Evolutionary conservation across 352 stramenopile genomes (phyloP), one percentile per base, ranked within the genome.

Genomic region (Salisapilia sapeloensis): DNA sequence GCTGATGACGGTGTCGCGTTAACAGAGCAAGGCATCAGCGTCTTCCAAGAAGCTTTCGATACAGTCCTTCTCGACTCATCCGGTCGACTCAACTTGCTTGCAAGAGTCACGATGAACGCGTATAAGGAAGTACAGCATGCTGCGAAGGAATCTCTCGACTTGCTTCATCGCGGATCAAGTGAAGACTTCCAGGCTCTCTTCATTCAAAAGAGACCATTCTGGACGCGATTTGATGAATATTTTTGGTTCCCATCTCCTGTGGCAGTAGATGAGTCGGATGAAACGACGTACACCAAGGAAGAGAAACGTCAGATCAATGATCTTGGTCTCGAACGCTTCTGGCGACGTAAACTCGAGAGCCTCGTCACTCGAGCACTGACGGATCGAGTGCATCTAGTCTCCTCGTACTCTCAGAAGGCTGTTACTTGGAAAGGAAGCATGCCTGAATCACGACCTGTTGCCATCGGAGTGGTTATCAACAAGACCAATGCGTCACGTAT

Each of bases 181-280:
- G 63, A 86, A 28, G 66, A 69, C 32, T 91, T 91, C 35, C 60
- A 58, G n/a, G 49, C 54, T 22, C 43, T 91, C 0, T 91, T 91
- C 33, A 83, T 91, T 45, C 61, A 78, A 40, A 80, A 77, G 40
- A 67, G 69, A 30, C 50, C 63, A 25, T 82, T 91, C 35, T 91
- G 70, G 66, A 78, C 64, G 8, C 50, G 69, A 2, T 92, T 87
- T 30, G 77, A 92, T 48, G 67, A 90, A 48, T 92, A 75, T 46
- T 80, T 76, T 35, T 89, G 64, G 61, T 63, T 92, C 27, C 72
- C 71, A 4, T 53, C 64, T 0, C 52, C 69, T 21, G 17, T 34
- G 10, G 34, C 52, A 4, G 50, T 80, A 4, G 56, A 83, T n/a
- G 54, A 67, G 9, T 54, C 60, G 1, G 50, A 79, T 29, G 49